Evolutionary conservation across 805 yeast species (phyloP).

Genomic region (Kodamaea restingae): DNA sequence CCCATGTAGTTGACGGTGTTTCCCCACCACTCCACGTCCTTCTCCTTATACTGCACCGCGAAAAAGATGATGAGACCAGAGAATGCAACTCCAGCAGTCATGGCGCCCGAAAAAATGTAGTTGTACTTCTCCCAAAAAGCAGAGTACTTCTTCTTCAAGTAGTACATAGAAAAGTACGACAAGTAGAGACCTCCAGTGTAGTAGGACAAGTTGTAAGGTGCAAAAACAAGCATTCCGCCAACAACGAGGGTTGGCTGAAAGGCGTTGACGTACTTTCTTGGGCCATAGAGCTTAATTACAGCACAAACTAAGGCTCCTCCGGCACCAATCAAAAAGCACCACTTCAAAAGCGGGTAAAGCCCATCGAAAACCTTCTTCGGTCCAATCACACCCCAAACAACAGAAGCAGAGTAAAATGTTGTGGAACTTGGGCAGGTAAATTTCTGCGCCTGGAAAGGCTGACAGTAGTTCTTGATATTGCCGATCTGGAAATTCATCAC

Average conservation of each 20-base stretch:
- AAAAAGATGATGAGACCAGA: constrained; percentile 34
- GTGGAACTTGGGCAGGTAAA: constrained; percentile 29
- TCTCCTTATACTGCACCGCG: constrained; percentile 32
- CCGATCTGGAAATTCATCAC: constrained; percentile 18
- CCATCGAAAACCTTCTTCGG: constrained; percentile 30
- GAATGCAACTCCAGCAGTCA: constrained; percentile 35
- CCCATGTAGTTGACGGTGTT: constrained; percentile 28
- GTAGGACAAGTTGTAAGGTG: constrained; percentile 33
- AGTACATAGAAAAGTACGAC: constrained; percentile 25
- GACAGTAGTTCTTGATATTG: constrained; percentile 19
- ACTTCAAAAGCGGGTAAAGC: constrained; percentile 33
- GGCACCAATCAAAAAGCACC: constrained; percentile 32
- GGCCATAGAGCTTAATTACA: constrained; percentile 14
- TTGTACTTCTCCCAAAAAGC: constrained; percentile 37
- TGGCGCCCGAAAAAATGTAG: constrained; percentile 29
- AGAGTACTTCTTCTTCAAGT: constrained; percentile 23
- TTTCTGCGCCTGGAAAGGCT: constrained; percentile 17
- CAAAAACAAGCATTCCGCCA: constrained; percentile 29
- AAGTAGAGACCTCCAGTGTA: constrained; percentile 29
- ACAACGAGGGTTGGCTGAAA: constrained; percentile 33
- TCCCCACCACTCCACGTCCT: constrained; percentile 30
- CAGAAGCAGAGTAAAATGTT: constrained; percentile 49
- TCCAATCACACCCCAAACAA: constrained; percentile 59
- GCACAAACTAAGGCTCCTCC: constrained; percentile 21
- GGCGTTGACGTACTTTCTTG: constrained; percentile 18